Base-by-base conservation (phyloP, 495 filamentous ascomycete genomes). In the Glarea lozoyensis region DNA sequence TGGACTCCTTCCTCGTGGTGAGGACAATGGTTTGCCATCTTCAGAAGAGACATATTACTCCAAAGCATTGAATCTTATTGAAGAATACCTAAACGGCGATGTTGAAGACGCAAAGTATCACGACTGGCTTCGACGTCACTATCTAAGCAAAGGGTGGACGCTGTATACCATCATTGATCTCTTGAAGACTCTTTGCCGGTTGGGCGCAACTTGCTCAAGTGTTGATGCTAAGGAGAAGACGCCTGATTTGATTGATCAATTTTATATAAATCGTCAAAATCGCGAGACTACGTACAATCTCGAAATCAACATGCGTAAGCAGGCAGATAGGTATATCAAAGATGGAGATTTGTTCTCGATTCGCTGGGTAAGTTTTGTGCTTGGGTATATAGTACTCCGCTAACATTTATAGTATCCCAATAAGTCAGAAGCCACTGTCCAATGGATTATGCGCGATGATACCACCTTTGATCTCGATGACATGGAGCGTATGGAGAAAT, bases 311-410 rank as follows among this genome's bases (percentile, higher is more conserved):
- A 85, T 87, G 43, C 77, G 88, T 18, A 92, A 88, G 63, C 84
- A 83, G 48, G 86, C 89, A 2, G 86, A 94, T 59, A 84, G 84
- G 59, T 70, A 84, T 52, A 72, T 87, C 46, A 92, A 88, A 66
- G 88, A 94, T 47, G 82, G 79, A n/a, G 87, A 94, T 50, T 76
- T 90, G 50, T 96, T 87, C 58, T 76, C 84, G 33, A 81, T 96
- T 40, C 75, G 76, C 53, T 94, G 79, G 61, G 88, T 93, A 76
- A 69, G 84, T 79, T 30, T 16, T 15, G 9, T 10, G 6, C 6
- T 7, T n/a, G 25, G 15, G 45, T 4, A 37, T 6, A 35, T 39
- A 32, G 7, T 10, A 25, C 19, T 15, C 32, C 32, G 2, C 31
- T 7, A 27, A 11, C 36, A 35, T 20, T 30, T 24, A 16, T 53